These are phyloP conservation scores for Sphagnum tenellum DNA, from an alignment of 225 moss, liverwort and hornwort species.

Conservation along the genomic window DNA sequence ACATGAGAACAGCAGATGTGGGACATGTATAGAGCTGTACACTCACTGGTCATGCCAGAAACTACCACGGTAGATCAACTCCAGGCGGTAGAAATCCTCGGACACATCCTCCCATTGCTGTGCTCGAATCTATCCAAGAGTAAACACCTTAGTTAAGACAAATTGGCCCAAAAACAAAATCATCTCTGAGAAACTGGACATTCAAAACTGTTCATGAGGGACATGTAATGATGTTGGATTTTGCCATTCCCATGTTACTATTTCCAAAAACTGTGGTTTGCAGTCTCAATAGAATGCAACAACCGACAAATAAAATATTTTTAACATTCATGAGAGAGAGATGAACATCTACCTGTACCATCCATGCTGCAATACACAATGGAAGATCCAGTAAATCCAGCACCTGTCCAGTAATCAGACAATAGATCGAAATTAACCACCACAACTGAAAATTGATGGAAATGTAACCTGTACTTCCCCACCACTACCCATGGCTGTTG, in stretches of 20 bases:
- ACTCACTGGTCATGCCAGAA: slow-evolving; percentile 99
- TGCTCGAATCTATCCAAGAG: slow-evolving; percentile 59
- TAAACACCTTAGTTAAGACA: neutral
- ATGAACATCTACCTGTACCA: slow-evolving; percentile 64
- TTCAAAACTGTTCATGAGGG: too few species aligned
- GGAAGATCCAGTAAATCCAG: slow-evolving; percentile 85
- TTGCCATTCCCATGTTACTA: too few species aligned
- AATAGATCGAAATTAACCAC: too few species aligned
- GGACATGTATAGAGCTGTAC: neutral
- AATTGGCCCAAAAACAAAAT: too few species aligned
- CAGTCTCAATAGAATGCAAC: neutral
- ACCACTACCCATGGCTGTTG: too few species aligned
- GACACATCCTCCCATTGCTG: slow-evolving; percentile 59
- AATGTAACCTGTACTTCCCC: too few species aligned
- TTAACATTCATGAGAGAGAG: neutral
- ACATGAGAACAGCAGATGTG: too few species aligned
- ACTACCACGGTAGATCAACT: slow-evolving; percentile 86
- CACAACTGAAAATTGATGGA: too few species aligned
- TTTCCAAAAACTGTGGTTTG: too few species aligned
- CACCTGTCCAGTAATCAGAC: slow-evolving; percentile 26
- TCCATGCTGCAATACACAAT: slow-evolving; percentile 71
- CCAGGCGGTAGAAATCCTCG: slow-evolving; percentile 76
- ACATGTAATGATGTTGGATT: too few species aligned
- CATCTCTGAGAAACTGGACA: too few species aligned
- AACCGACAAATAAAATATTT: neutral